Percentiles rank a stretch among this genome's conserved stretches.
These are phyloP conservation scores for Sedum album DNA, from an alignment of 164 flowering plant genomes.

Conservation along the genomic window DNA sequence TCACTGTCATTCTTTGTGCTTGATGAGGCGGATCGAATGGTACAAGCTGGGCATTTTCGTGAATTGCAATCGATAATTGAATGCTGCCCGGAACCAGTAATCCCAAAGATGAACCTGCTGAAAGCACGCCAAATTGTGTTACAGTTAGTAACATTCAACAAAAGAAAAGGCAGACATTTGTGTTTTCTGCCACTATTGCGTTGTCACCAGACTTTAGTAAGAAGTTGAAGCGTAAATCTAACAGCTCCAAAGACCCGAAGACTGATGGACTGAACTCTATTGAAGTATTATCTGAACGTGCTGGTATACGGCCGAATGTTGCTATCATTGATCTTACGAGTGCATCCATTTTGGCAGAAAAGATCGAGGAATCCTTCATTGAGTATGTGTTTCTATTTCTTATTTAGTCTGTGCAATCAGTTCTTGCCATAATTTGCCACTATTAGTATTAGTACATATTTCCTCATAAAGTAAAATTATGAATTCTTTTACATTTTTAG, in stretches of 20 bases:
- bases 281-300: constrained; percentile 67
- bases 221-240: constrained; percentile 68
- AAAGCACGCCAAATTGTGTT: constrained; percentile 34
- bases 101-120: constrained; percentile 25
- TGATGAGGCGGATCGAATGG: constrained; percentile 97
- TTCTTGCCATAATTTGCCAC: neutral
- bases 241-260: constrained; percentile 29
- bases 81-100: constrained; percentile 53
- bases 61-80: constrained; percentile 90
- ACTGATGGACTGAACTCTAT: constrained; percentile 55
- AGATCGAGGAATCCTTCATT: constrained; percentile 82
- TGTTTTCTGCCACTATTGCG: constrained; percentile 90
- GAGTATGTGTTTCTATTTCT: constrained; percentile 45
- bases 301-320: constrained; percentile 79
- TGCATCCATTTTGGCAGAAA: constrained; percentile 60
- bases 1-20: constrained; percentile 85
- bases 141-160: constrained; percentile 46
- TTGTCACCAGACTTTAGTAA: constrained; percentile 77
- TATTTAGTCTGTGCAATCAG: neutral
- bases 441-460: neutral
- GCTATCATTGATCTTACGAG: constrained; percentile 80
- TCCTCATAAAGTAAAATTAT: neutral
- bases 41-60: constrained; percentile 80
- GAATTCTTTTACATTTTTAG: neutral
- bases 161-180: constrained; percentile 91